Evolutionary conservation across 192 early-diverging fungal species (phyloP), one percentile per base, ranked within the genome.

Genomic region (Coemansia asiatica): DNA sequence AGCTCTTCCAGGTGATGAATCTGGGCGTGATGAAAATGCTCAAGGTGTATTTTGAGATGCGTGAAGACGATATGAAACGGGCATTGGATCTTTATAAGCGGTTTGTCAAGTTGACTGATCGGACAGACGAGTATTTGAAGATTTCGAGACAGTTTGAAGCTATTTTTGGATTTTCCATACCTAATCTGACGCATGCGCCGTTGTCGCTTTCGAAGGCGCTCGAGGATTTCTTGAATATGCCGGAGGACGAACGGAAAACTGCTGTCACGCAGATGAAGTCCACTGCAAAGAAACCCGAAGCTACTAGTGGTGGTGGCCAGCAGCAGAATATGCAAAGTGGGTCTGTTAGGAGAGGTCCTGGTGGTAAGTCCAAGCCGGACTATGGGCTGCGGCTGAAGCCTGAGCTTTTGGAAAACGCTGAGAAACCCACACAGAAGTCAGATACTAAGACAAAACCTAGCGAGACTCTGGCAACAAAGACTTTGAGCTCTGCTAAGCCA

Each of bases 11-110:
- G 56, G 75, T 82, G n/a, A 79, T 82, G 80, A 85, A 85, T 50
- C 68, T 68, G 49, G 83, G 83, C 58, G 80, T 85, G 44, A 85
- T 85, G 68, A 85, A 82, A 60, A 82, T 85, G 76, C 83, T 85
- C 67, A 82, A 81, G 64, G 72, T 70, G n/a, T 84, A 84, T 38
- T 84, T 84, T 71, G 74, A 76, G 22, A 75, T 84, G 68, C 54
- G 40, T 1, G 68, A 81, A 22, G 75, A 72, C 18, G 83, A 84
- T 28, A 84, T 84, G 83, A 68, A 72, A 35, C 71, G 83, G 21
- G 68, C 75, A 0, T 64, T 84, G 47, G 83, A 84, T 66, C 66
- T 84, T 25, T 84, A 84, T 38, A 84, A 84, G 63, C 71, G 83
- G 5, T 84, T 84, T 71, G 75, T 81, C 57, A 84, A 78, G 67